Base-by-base conservation (phyloP, 2,329 filamentous ascomycete species). In the Hymenoscyphus scutula region DNA sequence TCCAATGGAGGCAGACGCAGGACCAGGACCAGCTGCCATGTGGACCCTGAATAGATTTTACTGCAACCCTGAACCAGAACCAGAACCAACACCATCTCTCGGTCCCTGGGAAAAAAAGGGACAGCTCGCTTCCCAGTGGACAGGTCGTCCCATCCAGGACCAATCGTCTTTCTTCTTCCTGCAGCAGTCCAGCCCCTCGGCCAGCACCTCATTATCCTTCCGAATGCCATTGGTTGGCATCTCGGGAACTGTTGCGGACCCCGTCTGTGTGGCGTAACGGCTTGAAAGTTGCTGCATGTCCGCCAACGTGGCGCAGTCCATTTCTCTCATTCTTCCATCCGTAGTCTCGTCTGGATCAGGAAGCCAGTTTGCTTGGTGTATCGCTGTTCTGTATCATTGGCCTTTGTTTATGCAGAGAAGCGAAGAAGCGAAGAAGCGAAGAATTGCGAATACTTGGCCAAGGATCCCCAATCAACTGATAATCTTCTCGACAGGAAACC, bases 41-140 rank as follows among this genome's bases (percentile, higher is more conserved):
- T 48, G 41, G 41, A 48, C 41, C 41, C 41, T 48, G 41, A 48
- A n/a, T n/a, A n/a, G n/a, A n/a, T n/a, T n/a, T n/a, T n/a, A n/a
- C n/a, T n/a, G n/a, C n/a, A n/a, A n/a, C n/a, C n/a, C n/a, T n/a
- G n/a, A n/a, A n/a, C n/a, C n/a, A n/a, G n/a, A n/a, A n/a, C n/a
- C n/a, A n/a, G n/a, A n/a, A n/a, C n/a, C n/a, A n/a, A n/a, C n/a
- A 48, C 41, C 41, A 13, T 48, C n/a, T 2, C 23, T 23, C 19
- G 41, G 41, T 48, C 41, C 41, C 41, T 48, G 41, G 41, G n/a
- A n/a, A 48, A 19, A 34, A 34, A 34, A 34, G 32, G 32, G 32
- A 34, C 32, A 13, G 8, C 5, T 34, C 32, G 32, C 32, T 34
- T 34, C 32, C 32, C 32, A 13, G 15, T 34, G 32, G 32, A 34